phyloP scores from a whole-genome alignment of 2,329 filamentous ascomycete species.

The Verticillium alfalfae region DNA sequence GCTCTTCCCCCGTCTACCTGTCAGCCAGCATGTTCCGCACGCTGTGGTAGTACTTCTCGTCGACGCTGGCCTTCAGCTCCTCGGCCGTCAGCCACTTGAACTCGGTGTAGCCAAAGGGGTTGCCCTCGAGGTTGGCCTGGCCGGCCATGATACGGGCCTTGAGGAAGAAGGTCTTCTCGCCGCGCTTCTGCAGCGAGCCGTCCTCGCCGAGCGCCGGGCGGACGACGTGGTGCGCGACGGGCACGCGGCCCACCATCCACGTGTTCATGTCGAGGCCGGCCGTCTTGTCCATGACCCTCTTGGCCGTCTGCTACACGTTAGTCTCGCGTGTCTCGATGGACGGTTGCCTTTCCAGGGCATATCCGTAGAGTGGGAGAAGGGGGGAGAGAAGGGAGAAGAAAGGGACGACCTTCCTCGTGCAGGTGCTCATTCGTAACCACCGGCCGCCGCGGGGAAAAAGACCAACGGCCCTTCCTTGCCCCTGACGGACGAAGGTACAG shows the following conservation, averaged over 20 bases:
- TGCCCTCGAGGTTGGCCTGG: constrained; percentile 74
- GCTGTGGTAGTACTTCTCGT: constrained; percentile 63
- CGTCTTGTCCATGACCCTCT: constrained; percentile 69
- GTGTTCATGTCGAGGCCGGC: constrained; percentile 97
- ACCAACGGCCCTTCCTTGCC: constrained; percentile 67
- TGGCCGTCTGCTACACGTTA: constrained; percentile 62
- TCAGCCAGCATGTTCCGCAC: constrained; percentile 81
- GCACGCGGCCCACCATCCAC: constrained; percentile 89
- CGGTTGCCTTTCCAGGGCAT: too few species aligned
- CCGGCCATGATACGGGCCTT: constrained; percentile 96
- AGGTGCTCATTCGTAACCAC: constrained; percentile 70
- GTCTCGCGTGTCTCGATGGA: not conserved
- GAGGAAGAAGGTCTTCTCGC: constrained; percentile 90
- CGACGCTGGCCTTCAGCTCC: constrained; percentile 65
- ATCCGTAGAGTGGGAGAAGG: not conserved
- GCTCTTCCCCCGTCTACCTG: constrained; percentile 42
- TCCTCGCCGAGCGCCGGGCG: constrained; percentile 42
- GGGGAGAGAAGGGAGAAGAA: too few species aligned
- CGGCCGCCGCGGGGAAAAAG: constrained; percentile 69
- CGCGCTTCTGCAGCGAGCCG: constrained; percentile 39
- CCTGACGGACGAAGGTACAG: constrained; percentile 85
- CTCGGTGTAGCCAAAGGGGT: constrained; percentile 67
- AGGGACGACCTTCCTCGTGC: constrained; percentile 62
- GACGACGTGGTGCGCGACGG: constrained; percentile 71
- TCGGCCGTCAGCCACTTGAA: constrained; percentile 92